Conservation (phyloP, 2,329 filamentous ascomycete species). For the Stenocarpella maydis region DNA sequence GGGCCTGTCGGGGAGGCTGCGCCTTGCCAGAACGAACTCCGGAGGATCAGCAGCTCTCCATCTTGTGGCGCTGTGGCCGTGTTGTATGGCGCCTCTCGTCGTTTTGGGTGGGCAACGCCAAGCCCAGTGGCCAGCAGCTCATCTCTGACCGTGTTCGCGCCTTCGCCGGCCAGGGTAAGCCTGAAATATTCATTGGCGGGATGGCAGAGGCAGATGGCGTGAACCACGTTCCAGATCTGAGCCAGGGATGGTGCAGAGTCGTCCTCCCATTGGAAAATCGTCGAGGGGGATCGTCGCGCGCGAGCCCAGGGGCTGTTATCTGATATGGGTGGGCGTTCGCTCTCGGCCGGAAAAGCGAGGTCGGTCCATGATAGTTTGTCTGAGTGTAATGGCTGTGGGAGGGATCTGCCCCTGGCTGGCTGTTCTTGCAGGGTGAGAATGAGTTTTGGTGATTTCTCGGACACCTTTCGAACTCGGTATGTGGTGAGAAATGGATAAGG, state of each 20-base stretch:
- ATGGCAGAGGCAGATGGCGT: slow-evolving; percentile 53
- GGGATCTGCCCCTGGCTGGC: slow-evolving; percentile 43
- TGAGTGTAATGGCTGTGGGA: slow-evolving; percentile 49
- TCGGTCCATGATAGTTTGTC: slow-evolving; percentile 49
- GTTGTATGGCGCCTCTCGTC: slow-evolving; percentile 43
- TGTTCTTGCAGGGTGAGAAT: slow-evolving; percentile 47
- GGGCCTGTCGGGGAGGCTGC: slow-evolving; percentile 44
- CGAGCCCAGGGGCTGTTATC: slow-evolving; percentile 52
- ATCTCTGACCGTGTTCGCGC: slow-evolving; percentile 45
- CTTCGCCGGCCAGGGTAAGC: slow-evolving; percentile 48
- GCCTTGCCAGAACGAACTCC: slow-evolving; percentile 46
- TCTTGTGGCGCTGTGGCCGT: not conserved
- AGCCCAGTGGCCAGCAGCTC: slow-evolving; percentile 29
- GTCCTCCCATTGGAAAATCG: slow-evolving; percentile 50
- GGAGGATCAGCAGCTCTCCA: slow-evolving; percentile 56
- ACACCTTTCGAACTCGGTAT: slow-evolving; percentile 47
- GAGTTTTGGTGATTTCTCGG: slow-evolving; percentile 39
- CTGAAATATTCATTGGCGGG: slow-evolving; percentile 55
- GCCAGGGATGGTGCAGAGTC: slow-evolving; percentile 49
- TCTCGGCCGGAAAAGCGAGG: slow-evolving; percentile 40
- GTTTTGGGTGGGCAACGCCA: slow-evolving; percentile 45
- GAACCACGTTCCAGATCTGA: slow-evolving; percentile 56
- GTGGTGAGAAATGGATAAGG: slow-evolving; percentile 55
- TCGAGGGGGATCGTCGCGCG: slow-evolving; percentile 51
- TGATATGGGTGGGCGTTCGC: slow-evolving; percentile 40